Base-by-base conservation (phyloP, 148 eudicot genomes). In the Arbutus unedo region DNA sequence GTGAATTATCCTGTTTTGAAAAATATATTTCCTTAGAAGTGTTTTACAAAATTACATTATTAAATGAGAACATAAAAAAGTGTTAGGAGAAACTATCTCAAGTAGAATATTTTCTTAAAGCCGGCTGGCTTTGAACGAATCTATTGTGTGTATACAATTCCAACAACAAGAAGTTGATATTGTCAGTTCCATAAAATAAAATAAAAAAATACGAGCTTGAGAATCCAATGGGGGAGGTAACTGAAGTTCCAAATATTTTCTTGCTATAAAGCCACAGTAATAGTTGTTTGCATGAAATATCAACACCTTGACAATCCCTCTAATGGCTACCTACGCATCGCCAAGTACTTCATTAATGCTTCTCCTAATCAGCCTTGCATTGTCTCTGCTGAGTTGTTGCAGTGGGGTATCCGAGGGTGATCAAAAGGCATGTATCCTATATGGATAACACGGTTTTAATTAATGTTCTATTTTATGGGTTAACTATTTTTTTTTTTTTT, bases 341-440 rank as follows among this genome's bases (percentile, higher is more conserved):
- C 38, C 21, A 31, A 31, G 38, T 75, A 15, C 19, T 77, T 56
- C 23, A 41, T 77, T 67, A n/a, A n/a, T n/a, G 80, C 73, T 78
- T 79, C 64, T 83, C 5, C 55, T 31, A 6, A 54, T 68, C 44
- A 72, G 73, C 74, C 19, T 56, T 10, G 64, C 77, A 41, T 84
- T 78, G 51, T 21, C 66, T 31, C 2, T 80, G 10, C 38, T 80
- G 15, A n/a, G 43, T 19, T 43, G 80, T 48, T 41, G 79, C 82
- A 74, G 8, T 19, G 56, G 43, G 55, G 67, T 47, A 21, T 44
- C 80, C 80, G 76, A 80, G 11, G 64, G 3, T 38, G 76, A 80
- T 73, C 79, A 10, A 23, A 80, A 84, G 86, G 83, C 83, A 84
- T 48, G 10, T 19, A 16, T 83, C 55, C 18, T 16, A 5, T 23